Percentiles rank a stretch among this genome's conserved stretches.
phyloP scores from a whole-genome alignment of 805 yeast genomes.

The Barnettozyma siamensis region DNA sequence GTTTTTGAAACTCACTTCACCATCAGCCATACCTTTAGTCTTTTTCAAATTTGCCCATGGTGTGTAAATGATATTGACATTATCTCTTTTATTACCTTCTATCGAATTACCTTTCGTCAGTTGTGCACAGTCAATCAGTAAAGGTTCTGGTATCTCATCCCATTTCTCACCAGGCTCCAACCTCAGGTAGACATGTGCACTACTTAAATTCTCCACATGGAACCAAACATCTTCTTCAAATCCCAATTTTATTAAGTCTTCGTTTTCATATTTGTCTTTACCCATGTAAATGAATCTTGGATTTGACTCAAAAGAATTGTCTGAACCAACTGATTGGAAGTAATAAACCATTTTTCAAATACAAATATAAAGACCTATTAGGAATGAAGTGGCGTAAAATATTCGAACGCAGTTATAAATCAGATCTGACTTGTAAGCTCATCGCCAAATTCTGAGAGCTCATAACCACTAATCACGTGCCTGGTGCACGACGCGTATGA shows the following conservation, averaged over 20 bases:
- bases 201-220: conserved; percentile 70
- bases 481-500: too few species aligned
- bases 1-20: conserved; percentile 71
- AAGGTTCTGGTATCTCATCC: conserved; percentile 45
- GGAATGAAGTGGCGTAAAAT: too few species aligned
- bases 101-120: conserved; percentile 74
- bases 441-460: too few species aligned
- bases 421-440: too few species aligned
- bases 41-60: conserved; percentile 68
- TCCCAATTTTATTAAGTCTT: conserved; percentile 54
- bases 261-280: conserved; percentile 67
- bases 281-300: conserved; percentile 56
- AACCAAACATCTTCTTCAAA: conserved; percentile 70
- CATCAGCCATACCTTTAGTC: conserved; percentile 67
- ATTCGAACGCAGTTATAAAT: too few species aligned
- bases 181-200: conserved; percentile 72
- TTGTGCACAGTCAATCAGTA: conserved; percentile 57
- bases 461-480: too few species aligned
- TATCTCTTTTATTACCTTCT: conserved; percentile 64
- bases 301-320: conserved; percentile 25
- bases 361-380: too few species aligned
- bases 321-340: conserved; percentile 32
- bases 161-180: conserved; percentile 40
- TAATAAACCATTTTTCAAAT: conserved; percentile 47
- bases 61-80: conserved; percentile 62